Conservation (phyloP, 2,329 filamentous ascomycete genomes). For the Calonectria honghensis region DNA sequence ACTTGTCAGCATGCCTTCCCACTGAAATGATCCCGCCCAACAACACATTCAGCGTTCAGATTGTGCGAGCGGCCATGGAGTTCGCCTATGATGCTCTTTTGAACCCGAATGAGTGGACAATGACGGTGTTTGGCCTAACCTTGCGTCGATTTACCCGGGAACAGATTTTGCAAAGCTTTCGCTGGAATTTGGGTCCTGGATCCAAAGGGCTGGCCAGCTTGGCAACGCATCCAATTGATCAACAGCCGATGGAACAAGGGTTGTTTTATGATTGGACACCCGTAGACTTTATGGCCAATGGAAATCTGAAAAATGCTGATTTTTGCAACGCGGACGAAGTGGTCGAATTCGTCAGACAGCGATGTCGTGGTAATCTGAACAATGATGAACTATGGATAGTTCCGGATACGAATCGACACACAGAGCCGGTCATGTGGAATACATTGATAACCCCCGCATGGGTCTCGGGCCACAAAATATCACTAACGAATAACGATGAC, state of each 20-base stretch:
- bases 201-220: background rate
- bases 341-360: background rate
- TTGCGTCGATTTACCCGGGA: conserved; percentile 8
- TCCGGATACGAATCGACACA: too few species aligned
- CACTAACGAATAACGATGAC: background rate
- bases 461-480: background rate
- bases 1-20: too few species aligned
- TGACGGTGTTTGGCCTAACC: background rate
- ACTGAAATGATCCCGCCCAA: background rate
- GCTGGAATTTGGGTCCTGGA: conserved; percentile 3
- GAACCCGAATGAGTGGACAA: background rate
- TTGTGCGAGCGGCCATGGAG: background rate
- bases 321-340: conserved; percentile 10
- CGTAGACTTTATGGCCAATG: background rate
- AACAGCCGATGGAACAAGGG: background rate
- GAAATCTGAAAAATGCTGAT: too few species aligned
- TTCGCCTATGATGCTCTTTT: background rate
- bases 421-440: fast-evolving
- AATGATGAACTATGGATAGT: background rate
- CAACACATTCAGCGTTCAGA: background rate
- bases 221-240: background rate
- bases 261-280: conserved; percentile 9
- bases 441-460: too few species aligned
- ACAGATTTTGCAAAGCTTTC: background rate
- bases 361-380: background rate